A percentile compares a stretch with the other conserved stretches of the same genome.
Conservation (phyloP, 2,329 filamentous ascomycete species). For the Colletotrichum chlorophyti region DNA sequence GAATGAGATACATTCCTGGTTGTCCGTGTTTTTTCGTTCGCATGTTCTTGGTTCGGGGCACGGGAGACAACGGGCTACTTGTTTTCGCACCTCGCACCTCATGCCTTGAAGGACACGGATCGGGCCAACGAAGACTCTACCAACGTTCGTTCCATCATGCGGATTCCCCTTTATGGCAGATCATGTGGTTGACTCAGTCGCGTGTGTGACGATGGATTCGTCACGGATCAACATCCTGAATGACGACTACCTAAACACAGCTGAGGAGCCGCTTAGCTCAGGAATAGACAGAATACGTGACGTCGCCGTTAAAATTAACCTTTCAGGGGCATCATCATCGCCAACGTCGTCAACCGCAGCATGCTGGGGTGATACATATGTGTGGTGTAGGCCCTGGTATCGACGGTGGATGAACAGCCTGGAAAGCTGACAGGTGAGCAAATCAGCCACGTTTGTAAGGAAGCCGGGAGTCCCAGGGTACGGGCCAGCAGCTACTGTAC, state of each 20-base stretch:
- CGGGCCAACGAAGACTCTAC: no score
- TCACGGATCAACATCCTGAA: constrained; percentile 7
- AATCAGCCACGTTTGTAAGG: constrained; percentile 4
- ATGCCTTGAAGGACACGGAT: no score
- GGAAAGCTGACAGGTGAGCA: not conserved
- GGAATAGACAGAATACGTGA: no score
- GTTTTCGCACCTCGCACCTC: no score
- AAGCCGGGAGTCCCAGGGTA: constrained; percentile 4
- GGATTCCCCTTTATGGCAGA: not conserved
- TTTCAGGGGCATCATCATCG: not conserved
- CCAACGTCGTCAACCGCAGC: not conserved
- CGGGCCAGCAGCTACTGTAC: no score
- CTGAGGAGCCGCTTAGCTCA: no score
- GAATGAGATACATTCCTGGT: no score
- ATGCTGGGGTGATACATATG: not conserved
- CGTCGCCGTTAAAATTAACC: constrained; percentile 5
- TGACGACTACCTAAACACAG: not conserved
- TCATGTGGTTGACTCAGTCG: not conserved
- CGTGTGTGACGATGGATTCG: constrained; percentile 6
- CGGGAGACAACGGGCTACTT: no score
- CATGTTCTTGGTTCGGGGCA: no score
- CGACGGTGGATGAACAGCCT: not conserved
- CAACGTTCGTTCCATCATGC: not conserved
- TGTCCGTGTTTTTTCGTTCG: no score
- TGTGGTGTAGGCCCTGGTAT: no score